phyloP scores from a whole-genome alignment of 305 asterid genomes.

The Petunia hybrid region DNA sequence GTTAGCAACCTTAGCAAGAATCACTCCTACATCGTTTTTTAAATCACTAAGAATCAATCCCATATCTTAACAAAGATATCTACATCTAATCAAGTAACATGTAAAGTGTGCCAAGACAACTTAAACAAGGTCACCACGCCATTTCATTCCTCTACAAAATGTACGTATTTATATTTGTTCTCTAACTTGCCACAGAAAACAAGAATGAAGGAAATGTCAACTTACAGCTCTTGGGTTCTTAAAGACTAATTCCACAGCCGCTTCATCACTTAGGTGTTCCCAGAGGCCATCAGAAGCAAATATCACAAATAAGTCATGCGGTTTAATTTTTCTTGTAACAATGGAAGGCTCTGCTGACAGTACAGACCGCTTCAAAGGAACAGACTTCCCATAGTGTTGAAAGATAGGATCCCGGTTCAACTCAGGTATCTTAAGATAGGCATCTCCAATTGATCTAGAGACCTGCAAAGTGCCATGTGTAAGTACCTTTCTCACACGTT shows the following conservation, averaged over 20 bases:
- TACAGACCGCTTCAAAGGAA: conserved; percentile 83
- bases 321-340: conserved; percentile 70
- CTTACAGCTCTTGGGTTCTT: conserved; percentile 89
- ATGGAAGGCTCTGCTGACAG: conserved; percentile 93
- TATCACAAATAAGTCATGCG: conserved; percentile 79
- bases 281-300: conserved; percentile 99
- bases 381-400: conserved; percentile 61
- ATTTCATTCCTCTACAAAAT: neutral
- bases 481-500: neutral
- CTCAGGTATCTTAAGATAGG: conserved; percentile 90
- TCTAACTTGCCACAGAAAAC: neutral
- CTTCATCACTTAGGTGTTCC: conserved; percentile 90
- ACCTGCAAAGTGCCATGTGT: conserved; percentile 58
- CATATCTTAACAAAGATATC: neutral
- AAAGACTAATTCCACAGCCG: conserved; percentile 81
- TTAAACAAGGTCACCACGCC: neutral
- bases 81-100: neutral
- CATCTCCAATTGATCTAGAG: conserved; percentile 94
- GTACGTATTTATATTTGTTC: neutral
- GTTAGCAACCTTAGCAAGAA: neutral
- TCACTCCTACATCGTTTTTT: neutral
- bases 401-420: conserved; percentile 73
- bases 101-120: conserved; percentile 1
- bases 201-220: conserved; percentile 16
- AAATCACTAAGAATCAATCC: neutral